A percentile compares a stretch with the other conserved stretches of the same genome.
Conservation (phyloP, 208 protist genomes). For the Trypanosoma cruzi region DNA sequence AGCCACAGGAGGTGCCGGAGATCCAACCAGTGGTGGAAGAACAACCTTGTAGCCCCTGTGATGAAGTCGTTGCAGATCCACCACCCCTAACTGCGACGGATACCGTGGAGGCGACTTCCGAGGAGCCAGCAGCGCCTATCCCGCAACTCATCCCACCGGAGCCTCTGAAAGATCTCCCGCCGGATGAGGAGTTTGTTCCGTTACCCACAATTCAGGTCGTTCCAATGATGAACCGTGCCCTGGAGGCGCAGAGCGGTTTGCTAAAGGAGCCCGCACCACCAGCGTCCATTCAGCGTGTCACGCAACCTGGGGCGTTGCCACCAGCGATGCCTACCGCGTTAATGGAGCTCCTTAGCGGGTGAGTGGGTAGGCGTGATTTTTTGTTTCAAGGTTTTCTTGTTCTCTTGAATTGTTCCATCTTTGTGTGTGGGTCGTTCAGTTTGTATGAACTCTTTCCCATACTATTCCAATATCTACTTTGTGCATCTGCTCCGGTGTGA, state of each 20-base stretch:
- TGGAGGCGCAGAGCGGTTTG: constrained; percentile 69
- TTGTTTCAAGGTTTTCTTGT: background rate
- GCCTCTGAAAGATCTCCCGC: constrained; percentile 18
- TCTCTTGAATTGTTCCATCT: background rate
- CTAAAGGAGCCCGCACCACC: constrained; percentile 80
- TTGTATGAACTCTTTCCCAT: background rate
- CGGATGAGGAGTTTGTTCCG: constrained; percentile 62
- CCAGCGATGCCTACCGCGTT: constrained; percentile 78
- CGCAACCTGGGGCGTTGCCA: constrained; percentile 57
- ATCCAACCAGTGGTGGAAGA: background rate
- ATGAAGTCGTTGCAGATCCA: background rate
- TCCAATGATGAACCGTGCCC: constrained; percentile 47
- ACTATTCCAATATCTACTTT: too few relatives aligned
- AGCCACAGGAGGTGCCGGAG: constrained; percentile 1
- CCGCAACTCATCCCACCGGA: constrained; percentile 31
- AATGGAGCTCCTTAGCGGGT: constrained; percentile 75
- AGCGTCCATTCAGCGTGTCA: constrained; percentile 53
- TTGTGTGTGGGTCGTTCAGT: background rate
- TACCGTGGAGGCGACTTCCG: background rate
- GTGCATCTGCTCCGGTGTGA: too few relatives aligned
- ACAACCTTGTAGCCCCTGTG: background rate
- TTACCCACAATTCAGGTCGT: constrained; percentile 59
- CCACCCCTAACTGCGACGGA: background rate
- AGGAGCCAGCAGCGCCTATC: constrained; percentile 14
- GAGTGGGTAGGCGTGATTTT: background rate